A percentile compares a stretch with the other conserved stretches of the same genome.
Evolutionary conservation across 2,329 filamentous ascomycete genomes (phyloP).

Genomic region (Hymenoscyphus infarciens): DNA sequence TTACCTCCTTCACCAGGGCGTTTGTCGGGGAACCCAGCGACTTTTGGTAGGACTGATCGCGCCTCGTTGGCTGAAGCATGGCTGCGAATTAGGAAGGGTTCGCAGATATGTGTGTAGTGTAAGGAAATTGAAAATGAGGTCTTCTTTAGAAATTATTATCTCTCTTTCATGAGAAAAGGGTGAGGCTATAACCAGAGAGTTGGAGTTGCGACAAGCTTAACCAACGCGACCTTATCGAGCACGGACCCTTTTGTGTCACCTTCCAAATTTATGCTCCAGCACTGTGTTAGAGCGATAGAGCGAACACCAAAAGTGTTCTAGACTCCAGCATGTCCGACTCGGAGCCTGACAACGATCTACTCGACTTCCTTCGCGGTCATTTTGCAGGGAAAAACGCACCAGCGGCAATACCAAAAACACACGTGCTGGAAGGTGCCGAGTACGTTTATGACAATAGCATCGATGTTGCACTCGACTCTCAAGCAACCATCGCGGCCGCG

Average conservation of each 20-base stretch:
- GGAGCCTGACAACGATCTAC: constrained; percentile 82
- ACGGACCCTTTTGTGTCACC: neutral
- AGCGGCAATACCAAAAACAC: constrained; percentile 65
- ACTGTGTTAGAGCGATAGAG: neutral
- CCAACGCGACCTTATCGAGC: neutral
- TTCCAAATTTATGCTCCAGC: neutral
- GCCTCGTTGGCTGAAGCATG: constrained; percentile 32
- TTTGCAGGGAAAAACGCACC: constrained; percentile 56
- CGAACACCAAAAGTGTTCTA: neutral
- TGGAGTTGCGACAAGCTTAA: neutral
- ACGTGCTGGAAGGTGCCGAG: constrained; percentile 77
- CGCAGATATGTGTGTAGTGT: neutral
- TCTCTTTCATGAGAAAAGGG: neutral
- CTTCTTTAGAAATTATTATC: neutral
- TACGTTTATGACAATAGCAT: constrained; percentile 89
- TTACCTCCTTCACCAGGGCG: constrained; percentile 65
- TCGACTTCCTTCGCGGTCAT: constrained; percentile 80
- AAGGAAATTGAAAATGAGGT: neutral
- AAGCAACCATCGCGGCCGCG: constrained; percentile 77
- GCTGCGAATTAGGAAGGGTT: constrained; percentile 8
- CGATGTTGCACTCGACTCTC: constrained; percentile 85
- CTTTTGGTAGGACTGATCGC: constrained; percentile 57
- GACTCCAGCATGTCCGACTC: constrained; percentile 74
- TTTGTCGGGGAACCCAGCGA: constrained; percentile 66
- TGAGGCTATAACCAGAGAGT: neutral